Base-by-base conservation (phyloP, 192 early-diverging fungal genomes). In the Oehlia diaphana region DNA sequence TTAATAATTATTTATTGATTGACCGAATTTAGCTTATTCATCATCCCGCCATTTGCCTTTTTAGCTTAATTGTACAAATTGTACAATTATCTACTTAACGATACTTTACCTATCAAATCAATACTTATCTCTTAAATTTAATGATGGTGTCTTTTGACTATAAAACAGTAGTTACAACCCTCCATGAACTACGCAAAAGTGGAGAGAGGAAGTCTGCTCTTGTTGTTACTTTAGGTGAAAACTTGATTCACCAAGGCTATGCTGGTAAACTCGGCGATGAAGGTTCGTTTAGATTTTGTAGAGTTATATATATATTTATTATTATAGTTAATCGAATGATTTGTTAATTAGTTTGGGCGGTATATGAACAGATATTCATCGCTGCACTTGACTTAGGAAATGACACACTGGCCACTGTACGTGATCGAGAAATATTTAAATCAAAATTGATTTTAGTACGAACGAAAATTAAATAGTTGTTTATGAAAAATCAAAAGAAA, bases 321-420 rank as follows among this genome's bases (percentile, higher is more conserved):
- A 39, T 74, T 74, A 50, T 49, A 81, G 13, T 67, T 12, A 16
- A 28, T 68, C 63, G 4, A 42, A 62, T 35, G 16, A 4, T 67
- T 33, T 76, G 26, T 76, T 21, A 39, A 26, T 33, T 83, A 90
- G 90, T 87, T 9, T 94, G 92, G 92, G 83, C 93, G 7, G 83
- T 94, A 16, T 91, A 90, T 82, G 96, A 98, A 84, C 95, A 98
- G 85, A 84, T 94, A 10, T 88, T 92, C 77, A 82, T 93, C 58
- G 92, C 95, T 9, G 92, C 95, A 10, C 82, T 96, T 37, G 95
- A 97, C 83, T 86, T 91, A 58, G 91, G 93, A 35, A 88, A 95
- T 78, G 84, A 91, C 28, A 81, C 75, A 13, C 77, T 92, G 35
- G 94, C 95, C 67, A 82, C 90, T 58, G 84, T 90, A 83, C 6